Percentiles rank a stretch among this genome's conserved stretches.
phyloP scores from a whole-genome alignment of 2,329 filamentous ascomycete genomes.

The Lithohypha guttulata region DNA sequence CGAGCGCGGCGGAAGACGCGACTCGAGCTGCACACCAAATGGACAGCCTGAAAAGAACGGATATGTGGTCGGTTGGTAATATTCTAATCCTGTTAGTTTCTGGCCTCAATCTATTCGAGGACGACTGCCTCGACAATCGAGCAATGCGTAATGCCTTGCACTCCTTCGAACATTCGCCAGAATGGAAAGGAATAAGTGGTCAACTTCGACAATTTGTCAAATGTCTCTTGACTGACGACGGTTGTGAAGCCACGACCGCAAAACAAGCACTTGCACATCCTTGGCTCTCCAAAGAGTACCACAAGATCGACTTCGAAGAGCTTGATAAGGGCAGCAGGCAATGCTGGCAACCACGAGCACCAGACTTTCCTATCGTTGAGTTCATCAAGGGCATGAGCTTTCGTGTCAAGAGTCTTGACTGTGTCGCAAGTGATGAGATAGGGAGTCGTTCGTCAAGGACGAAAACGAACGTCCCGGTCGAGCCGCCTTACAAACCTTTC shows the following conservation, averaged over 20 bases:
- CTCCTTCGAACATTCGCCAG: conserved; percentile 32
- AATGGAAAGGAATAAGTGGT: conserved; percentile 34
- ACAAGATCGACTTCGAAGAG: conserved; percentile 37
- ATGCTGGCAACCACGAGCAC: conserved; percentile 39
- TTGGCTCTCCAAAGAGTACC: conserved; percentile 46
- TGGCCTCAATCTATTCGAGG: conserved; percentile 41
- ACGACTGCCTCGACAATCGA: conserved; percentile 24
- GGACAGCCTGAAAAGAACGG: conserved; percentile 49
- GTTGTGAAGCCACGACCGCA: conserved; percentile 40
- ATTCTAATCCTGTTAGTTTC: conserved; percentile 43
- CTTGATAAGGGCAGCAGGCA: conserved; percentile 40
- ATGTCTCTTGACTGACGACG: conserved; percentile 41
- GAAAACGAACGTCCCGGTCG: conserved; percentile 10
- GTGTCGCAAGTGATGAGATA: conserved; percentile 9
- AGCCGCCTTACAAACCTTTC: conserved; percentile 23
- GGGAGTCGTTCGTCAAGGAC: conserved; percentile 10
- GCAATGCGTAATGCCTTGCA: conserved; percentile 34
- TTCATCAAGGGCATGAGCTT: conserved; percentile 12
- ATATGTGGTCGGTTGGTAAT: conserved; percentile 53
- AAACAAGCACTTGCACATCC: conserved; percentile 42
- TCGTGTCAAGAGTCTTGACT: conserved; percentile 9
- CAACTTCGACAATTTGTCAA: conserved; percentile 44
- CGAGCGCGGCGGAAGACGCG: conserved; percentile 47
- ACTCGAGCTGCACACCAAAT: too few relatives aligned
- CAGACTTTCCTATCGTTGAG: conserved; percentile 13